These are phyloP conservation scores for Penicillium psychrosexuale DNA, from an alignment of 2,329 filamentous ascomycete genomes.

Conservation along the genomic window DNA sequence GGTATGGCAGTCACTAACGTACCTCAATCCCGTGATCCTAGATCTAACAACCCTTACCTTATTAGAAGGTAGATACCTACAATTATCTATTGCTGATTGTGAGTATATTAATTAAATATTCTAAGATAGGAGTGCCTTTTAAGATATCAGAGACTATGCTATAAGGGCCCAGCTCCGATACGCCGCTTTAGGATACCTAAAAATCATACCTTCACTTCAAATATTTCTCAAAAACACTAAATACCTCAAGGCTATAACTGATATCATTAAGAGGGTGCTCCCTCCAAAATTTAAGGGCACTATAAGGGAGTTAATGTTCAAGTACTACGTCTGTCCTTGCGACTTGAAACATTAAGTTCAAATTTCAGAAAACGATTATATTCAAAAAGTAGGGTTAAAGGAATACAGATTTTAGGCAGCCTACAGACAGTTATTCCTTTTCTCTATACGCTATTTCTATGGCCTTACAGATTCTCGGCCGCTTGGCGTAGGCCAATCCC, in stretches of 20 bases:
- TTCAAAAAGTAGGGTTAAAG: not conserved
- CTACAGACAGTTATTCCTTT: slow-evolving; percentile 17
- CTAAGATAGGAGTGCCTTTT: slow-evolving; percentile 2
- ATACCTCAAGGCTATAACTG: slow-evolving; percentile 15
- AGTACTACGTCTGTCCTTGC: too few relatives aligned
- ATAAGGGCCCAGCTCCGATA: not conserved
- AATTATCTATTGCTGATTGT: slow-evolving; percentile 8
- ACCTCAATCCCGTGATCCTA: not conserved
- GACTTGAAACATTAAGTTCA: not conserved
- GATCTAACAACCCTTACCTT: slow-evolving; percentile 9
- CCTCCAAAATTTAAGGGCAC: slow-evolving; percentile 13
- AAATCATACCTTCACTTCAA: slow-evolving; percentile 15
- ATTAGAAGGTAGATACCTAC: slow-evolving; percentile 14
- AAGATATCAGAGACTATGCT: not conserved
- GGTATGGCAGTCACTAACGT: slow-evolving; percentile 5
- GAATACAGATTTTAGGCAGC: slow-evolving; percentile 10
- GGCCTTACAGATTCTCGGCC: slow-evolving; percentile 6
- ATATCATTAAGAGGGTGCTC: slow-evolving; percentile 14
- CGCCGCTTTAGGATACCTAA: slow-evolving; percentile 1
- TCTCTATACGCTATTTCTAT: slow-evolving; percentile 17
- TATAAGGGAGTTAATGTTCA: not conserved
- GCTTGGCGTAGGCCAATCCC: not conserved
- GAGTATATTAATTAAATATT: slow-evolving; percentile 6
- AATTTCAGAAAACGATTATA: slow-evolving; percentile 3
- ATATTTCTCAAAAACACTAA: slow-evolving; percentile 16